Base-by-base conservation (phyloP, 2,329 filamentous ascomycete genomes). In the Mycosphaerelloides madeirae region DNA sequence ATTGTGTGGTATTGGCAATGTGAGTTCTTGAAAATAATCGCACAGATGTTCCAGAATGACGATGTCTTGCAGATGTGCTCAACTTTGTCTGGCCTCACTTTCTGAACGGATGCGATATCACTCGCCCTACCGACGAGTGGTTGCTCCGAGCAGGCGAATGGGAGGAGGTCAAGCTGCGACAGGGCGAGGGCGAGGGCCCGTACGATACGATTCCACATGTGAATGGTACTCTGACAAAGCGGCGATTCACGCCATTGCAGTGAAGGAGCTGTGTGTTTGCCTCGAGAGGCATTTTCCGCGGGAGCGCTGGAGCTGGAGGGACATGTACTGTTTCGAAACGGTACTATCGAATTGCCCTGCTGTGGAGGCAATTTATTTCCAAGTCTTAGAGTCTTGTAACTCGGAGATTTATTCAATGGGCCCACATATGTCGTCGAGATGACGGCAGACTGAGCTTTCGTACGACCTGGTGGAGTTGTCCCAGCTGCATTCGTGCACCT, bases 151-250 rank as follows among this genome's bases (percentile, higher is more conserved):
- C 61, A 32, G 64, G 63, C 3, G 53, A 61, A 11, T 67, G 64
- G 64, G 54, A 63, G 11, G 45, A 61, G 19, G 60, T 66, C 35
- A 54, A 63, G 12, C 47, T 67, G 20, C 48, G 46, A 20, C 50
- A 62, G 16, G 55, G 52, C 7, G 53, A 44, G 5, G 61, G 55
- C 13, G 63, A 67, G 35, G 61, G 61, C 13, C 56, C 48, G 28
- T 67, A 62, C 38, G 61, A 64, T 36, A 63, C 59, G 1, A 43
- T 66, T 20, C 64, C 64, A 20, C 64, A 67, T 44, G 52, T 60
- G 12, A 47, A 59, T 31, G 64, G 64, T 7, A 58, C 57, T 11
- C 49, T 67, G 15, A 60, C 56, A 29, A 65, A 65, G 56, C 53
- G 50, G 48, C 49, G 38, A 20, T 51, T 48, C 18, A 31, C 44